phyloP scores from a whole-genome alignment of 2,329 filamentous ascomycete species.

The Neocucurbitaria cava region DNA sequence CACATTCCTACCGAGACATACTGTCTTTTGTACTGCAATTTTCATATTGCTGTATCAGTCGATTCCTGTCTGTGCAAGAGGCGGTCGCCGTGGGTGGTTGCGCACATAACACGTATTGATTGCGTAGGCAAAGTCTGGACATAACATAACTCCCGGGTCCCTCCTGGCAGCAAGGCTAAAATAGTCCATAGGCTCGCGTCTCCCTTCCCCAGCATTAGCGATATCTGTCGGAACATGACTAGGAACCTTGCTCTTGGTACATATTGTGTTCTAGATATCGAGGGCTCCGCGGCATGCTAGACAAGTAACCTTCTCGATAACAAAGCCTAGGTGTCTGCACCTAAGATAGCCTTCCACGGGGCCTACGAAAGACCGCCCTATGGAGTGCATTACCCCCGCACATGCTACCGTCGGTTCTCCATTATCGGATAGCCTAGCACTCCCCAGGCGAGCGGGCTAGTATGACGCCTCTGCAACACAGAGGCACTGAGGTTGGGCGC shows the following conservation, averaged over 20 bases:
- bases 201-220: not conserved
- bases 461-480: conserved; percentile 4
- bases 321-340: conserved; percentile 20
- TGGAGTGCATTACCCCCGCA: conserved; percentile 24
- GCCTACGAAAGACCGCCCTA: conserved; percentile 7
- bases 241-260: not conserved
- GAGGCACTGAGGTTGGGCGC: not conserved
- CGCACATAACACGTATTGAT: conserved; percentile 23
- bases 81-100: conserved; percentile 1
- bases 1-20: conserved; percentile 7
- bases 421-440: not conserved
- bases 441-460: conserved; percentile 18
- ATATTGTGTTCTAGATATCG: not conserved
- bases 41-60: not conserved
- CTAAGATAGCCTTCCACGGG: conserved; percentile 20
- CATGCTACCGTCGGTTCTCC: conserved; percentile 7
- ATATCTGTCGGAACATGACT: not conserved
- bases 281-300: not conserved
- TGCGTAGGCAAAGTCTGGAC: conserved; percentile 24
- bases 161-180: conserved; percentile 15
- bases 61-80: not conserved
- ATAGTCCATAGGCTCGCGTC: conserved; percentile 20
- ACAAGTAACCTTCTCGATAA: not conserved
- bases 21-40: not conserved
- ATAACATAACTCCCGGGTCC: conserved; percentile 17